Evolutionary conservation across 2,329 filamentous ascomycete genomes (phyloP), one percentile per base, ranked within the genome.

Genomic region (Chrysosporium queenslandicum): DNA sequence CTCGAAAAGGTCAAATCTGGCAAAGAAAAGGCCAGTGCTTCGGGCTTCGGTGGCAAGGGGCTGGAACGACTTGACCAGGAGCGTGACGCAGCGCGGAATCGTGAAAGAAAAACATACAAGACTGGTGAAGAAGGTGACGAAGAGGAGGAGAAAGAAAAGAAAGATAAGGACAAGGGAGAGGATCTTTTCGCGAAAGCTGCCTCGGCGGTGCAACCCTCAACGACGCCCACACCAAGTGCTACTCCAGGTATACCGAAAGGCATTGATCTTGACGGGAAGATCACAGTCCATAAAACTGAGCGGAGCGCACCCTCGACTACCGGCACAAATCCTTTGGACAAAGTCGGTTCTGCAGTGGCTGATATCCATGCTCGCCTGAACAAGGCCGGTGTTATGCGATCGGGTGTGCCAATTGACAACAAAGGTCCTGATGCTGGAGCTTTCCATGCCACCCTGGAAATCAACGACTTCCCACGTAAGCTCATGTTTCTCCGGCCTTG

Each of bases 351-450:
- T n/a, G 91, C 91, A 4, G 89, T 92, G 60, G 88, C 84, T 60
- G 86, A 85, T 67, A 95, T 98, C 71, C 90, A 95, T 68, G 84
- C 83, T 56, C 88, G 92, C 59, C 78, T 98, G 36, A 91, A 87
- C 63, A 87, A 88, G 61, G 87, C 88, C 30, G 90, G 90, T 32
- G 86, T 92, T 66, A 83, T 96, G 62, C 85, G 92, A 55, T 85
- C 87, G 3, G 92, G 92, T 12, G 90, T 94, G 56, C 89, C 92
- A 6, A 94, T 96, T 65, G 92, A 98, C 74, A 98, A 98, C 73
- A 96, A 96, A 70, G 92, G 92, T 0, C 92, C 92, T 0, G 92
- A 98, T 68, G 92, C 92, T 2, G 92, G 92, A 48, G 89, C 90
- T 0, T 98, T 89, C 77, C 92, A 98, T 68, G 90, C 92, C 14